Base-by-base conservation (phyloP, 2,329 filamentous ascomycete genomes). In the Bipolaris bicolor region DNA sequence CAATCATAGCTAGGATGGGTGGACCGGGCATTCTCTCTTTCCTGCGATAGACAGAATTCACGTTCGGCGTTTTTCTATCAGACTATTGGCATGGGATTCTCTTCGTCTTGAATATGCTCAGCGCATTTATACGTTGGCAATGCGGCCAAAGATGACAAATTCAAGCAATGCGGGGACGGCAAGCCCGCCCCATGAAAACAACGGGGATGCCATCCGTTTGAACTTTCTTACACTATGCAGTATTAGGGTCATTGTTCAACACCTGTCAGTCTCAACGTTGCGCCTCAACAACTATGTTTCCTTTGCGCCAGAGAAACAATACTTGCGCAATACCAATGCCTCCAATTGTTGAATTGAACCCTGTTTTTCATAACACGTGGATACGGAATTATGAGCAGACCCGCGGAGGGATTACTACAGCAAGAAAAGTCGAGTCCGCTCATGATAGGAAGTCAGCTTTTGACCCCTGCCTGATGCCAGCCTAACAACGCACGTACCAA, bases 401-500 rank as follows among this genome's bases (percentile, higher is more conserved):
- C 22, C 16, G 20, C 41, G 15, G 26, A 11, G 7, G 15, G 2
- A 15, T 9, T 29, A 29, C 3, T 16, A 24, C 7, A 20, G 39
- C 26, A 7, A 34, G 36, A 41, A 20, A 46, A 39, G 34, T 22
- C n/a, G 29, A 34, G 20, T 24, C n/a, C 5, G 34, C 15, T 15
- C 15, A 50, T 16, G 36, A 47, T 52, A 39, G 49, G 33, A 33
- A 24, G 34, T 47, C 31, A 24, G 34, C 41, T 22, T 9, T 16
- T 39, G 15, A 39, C 16, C n/a, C 36, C 3, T 18, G 33, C 20
- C 31, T 44, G 3, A 16, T n/a, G 6, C 24, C 33, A 46, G 26
- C 48, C 60, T 34, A 57, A 55, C 52, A 47, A 20, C 15, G 57
- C 59, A 61, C 58, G 51, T 56, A 41, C 52, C 20, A 10, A 33